These are phyloP conservation scores for Candida glaebosa DNA, from an alignment of 805 yeast species.

Conservation along the genomic window DNA sequence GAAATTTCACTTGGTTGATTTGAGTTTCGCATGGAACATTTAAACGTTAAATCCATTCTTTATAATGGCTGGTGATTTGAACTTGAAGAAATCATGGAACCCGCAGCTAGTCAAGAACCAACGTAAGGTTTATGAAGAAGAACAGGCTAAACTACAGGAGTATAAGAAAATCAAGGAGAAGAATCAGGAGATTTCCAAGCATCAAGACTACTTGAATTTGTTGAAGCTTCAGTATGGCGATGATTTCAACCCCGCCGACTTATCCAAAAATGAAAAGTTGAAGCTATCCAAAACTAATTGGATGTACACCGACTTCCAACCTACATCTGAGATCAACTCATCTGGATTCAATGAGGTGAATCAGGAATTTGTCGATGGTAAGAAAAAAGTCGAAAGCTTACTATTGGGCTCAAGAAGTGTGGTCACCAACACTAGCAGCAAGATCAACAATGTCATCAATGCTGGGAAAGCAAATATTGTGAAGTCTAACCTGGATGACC, in stretches of 20 bases:
- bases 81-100: constrained; percentile 94
- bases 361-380: constrained; percentile 30
- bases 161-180: constrained; percentile 60
- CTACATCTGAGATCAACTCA: constrained; percentile 25
- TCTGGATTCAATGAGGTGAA: constrained; percentile 35
- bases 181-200: constrained; percentile 59
- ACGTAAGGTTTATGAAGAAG: constrained; percentile 78
- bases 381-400: constrained; percentile 45
- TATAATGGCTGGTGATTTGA: constrained; percentile 71
- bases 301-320: constrained; percentile 71
- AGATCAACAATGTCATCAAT: constrained; percentile 17
- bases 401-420: constrained; percentile 51
- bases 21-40: constrained; percentile 1
- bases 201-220: constrained; percentile 57
- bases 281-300: constrained; percentile 60
- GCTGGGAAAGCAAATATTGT: constrained; percentile 13
- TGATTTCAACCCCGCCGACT: constrained; percentile 21
- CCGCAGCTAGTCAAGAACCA: constrained; percentile 85
- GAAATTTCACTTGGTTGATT: no score
- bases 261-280: constrained; percentile 32
- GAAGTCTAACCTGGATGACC: constrained; percentile 38
- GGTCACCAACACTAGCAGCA: constrained; percentile 11
- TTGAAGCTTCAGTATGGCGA: constrained; percentile 43
- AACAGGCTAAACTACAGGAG: constrained; percentile 74
- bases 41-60: constrained; percentile 2